Conservation (phyloP, 2,329 filamentous ascomycete species). For the Claviceps purpurea region DNA sequence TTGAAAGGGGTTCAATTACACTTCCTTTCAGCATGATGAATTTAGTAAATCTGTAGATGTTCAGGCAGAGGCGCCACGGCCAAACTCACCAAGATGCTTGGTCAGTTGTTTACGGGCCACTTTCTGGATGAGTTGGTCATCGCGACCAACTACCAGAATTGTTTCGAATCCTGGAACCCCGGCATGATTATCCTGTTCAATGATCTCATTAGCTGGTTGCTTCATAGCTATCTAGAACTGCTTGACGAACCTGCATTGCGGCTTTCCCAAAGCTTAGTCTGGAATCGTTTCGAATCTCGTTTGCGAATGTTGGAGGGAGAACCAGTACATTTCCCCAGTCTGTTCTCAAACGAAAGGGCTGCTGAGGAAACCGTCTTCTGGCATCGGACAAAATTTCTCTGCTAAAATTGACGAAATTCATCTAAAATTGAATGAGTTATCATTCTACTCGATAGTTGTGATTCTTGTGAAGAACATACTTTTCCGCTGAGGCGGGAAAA, state of each 20-base stretch:
- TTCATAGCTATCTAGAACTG: background rate
- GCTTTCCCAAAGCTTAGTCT: constrained; percentile 9
- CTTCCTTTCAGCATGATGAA: background rate
- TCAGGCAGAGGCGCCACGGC: background rate
- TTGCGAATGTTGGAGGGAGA: constrained; percentile 8
- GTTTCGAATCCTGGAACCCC: background rate
- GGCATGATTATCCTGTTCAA: background rate
- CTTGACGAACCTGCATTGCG: background rate
- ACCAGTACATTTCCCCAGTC: constrained; percentile 10
- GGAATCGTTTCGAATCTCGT: constrained; percentile 12
- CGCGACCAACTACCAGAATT: background rate
- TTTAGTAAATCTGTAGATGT: background rate
- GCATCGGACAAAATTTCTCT: background rate
- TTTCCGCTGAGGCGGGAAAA: background rate
- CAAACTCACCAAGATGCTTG: background rate
- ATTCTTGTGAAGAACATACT: background rate
- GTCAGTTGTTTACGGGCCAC: background rate
- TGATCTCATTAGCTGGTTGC: background rate
- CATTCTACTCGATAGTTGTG: background rate
- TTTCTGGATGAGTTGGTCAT: background rate
- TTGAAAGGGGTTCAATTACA: background rate
- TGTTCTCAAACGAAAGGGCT: constrained; percentile 9
- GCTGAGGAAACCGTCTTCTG: background rate
- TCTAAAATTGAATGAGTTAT: background rate
- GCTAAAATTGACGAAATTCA: background rate